Evolutionary conservation across 2,329 filamentous ascomycete species (phyloP).

Genomic region (Metarhizium robertsii): DNA sequence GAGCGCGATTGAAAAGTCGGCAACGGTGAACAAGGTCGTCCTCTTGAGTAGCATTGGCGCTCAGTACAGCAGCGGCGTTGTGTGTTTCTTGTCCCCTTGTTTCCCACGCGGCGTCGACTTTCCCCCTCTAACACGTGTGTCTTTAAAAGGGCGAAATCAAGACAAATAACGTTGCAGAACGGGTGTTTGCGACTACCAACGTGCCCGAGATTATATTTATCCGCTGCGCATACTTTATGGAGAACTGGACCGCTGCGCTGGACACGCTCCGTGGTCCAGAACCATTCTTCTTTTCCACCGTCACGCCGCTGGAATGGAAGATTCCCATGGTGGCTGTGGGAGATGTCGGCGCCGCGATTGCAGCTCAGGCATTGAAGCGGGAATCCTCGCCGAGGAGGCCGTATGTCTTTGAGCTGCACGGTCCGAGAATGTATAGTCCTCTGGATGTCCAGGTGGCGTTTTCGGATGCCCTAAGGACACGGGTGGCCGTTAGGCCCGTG

Average conservation of each 20-base stretch:
- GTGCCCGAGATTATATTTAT: conserved; percentile 20
- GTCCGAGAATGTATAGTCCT: conserved; percentile 18
- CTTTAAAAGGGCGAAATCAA: conserved; percentile 24
- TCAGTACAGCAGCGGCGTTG: conserved; percentile 21
- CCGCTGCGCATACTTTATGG: conserved; percentile 27
- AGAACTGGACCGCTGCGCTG: conserved; percentile 24
- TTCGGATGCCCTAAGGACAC: conserved; percentile 14
- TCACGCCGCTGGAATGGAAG: conserved; percentile 22
- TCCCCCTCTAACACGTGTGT: neutral
- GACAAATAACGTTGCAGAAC: conserved; percentile 25
- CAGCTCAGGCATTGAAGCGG: conserved; percentile 13
- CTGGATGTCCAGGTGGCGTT: conserved; percentile 20
- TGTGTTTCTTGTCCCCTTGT: conserved; percentile 8
- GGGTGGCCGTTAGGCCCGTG: conserved; percentile 19
- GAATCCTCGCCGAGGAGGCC: conserved; percentile 12
- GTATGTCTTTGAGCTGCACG: conserved; percentile 22
- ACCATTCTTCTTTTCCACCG: conserved; percentile 23
- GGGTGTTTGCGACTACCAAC: conserved; percentile 8
- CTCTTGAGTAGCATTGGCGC: conserved; percentile 22
- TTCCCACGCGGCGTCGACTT: neutral
- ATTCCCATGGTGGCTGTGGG: conserved; percentile 21
- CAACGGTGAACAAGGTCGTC: conserved; percentile 19
- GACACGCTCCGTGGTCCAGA: conserved; percentile 16
- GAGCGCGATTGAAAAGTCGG: conserved; percentile 15
- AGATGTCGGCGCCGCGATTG: conserved; percentile 17